Percentiles rank a stretch among this genome's conserved stretches.
Conservation (phyloP, 2,329 filamentous ascomycete genomes). For the Xylariaceae sp. region DNA sequence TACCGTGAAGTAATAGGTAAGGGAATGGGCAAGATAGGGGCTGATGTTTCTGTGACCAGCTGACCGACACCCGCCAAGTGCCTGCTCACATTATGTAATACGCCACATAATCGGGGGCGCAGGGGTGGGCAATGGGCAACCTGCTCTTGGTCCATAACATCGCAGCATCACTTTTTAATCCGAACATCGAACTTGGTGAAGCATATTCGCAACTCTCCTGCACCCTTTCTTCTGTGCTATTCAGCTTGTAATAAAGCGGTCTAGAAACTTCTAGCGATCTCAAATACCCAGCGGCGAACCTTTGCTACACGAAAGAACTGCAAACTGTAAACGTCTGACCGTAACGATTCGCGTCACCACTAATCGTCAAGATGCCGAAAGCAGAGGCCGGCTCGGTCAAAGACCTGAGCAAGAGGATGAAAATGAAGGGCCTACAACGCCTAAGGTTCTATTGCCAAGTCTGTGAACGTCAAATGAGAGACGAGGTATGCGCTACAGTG, state of each 20-base stretch:
- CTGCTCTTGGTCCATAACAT: too few relatives aligned
- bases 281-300: neutral
- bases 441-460: constrained; percentile 89
- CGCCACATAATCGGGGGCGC: too few relatives aligned
- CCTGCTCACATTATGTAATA: too few relatives aligned
- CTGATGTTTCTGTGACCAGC: too few relatives aligned
- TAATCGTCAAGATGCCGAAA: constrained; percentile 67
- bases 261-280: neutral
- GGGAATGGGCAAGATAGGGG: too few relatives aligned
- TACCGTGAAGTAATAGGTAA: too few relatives aligned
- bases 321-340: neutral
- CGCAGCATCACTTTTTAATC: too few relatives aligned
- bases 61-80: too few relatives aligned
- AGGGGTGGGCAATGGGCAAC: too few relatives aligned
- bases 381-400: constrained; percentile 93
- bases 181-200: too few relatives aligned
- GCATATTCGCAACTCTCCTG: too few relatives aligned
- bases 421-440: constrained; percentile 71
- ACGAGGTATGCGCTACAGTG: constrained; percentile 5
- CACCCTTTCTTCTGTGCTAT: too few relatives aligned
- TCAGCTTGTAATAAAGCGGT: neutral
- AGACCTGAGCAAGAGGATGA: constrained; percentile 84
- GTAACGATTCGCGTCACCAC: neutral
- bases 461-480: constrained; percentile 50
- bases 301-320: neutral